phyloP scores from a whole-genome alignment of 2,329 filamentous ascomycete species.

The Cladosporium sp. region DNA sequence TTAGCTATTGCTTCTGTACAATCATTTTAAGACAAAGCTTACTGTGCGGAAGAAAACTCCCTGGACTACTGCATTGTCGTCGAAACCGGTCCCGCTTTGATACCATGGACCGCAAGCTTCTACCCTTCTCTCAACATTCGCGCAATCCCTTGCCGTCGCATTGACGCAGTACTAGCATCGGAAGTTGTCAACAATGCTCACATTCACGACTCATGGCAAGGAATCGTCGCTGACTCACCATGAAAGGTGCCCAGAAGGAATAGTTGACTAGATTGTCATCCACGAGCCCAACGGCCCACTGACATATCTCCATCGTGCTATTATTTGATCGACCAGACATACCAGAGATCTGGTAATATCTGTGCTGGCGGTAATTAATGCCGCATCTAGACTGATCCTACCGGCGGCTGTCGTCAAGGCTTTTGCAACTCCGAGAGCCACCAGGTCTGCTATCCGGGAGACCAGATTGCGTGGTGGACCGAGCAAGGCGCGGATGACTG shows the following conservation, averaged over 20 bases:
- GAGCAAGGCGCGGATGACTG: no score
- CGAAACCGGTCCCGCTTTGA: neutral
- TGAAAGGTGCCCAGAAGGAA: neutral
- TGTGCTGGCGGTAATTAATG: no score
- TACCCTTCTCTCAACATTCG: neutral
- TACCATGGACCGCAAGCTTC: slow-evolving; percentile 1
- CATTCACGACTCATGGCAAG: neutral
- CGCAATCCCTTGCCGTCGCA: neutral
- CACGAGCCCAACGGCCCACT: neutral
- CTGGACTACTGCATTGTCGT: neutral
- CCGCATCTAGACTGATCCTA: no score
- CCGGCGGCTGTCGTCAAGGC: no score
- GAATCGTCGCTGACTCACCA: neutral
- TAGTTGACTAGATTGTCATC: neutral
- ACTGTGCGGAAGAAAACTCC: neutral
- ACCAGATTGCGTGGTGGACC: no score
- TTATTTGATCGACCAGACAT: neutral
- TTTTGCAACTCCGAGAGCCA: no score
- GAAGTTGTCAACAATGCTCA: neutral
- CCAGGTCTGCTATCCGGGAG: no score
- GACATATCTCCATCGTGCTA: neutral
- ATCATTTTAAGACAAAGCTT: neutral
- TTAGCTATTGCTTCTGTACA: neutral
- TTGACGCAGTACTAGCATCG: neutral
- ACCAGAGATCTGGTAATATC: no score